phyloP scores from a whole-genome alignment of 495 filamentous ascomycete genomes.

The Poronia punctata region DNA sequence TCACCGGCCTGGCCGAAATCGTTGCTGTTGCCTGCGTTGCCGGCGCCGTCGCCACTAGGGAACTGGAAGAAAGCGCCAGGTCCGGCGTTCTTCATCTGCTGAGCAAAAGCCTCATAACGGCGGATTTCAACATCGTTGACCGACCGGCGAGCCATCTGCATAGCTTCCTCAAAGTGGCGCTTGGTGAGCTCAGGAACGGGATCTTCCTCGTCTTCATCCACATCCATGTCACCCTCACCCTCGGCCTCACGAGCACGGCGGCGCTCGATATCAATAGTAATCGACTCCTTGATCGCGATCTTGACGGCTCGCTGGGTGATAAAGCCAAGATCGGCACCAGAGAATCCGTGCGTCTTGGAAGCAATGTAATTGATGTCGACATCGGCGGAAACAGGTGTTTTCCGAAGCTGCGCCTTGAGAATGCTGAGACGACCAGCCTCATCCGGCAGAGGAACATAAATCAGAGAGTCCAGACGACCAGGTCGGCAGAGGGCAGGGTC shows the following conservation, averaged over 20 bases:
- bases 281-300: slow-evolving; percentile 98
- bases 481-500: slow-evolving; percentile 97
- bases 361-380: slow-evolving; percentile 89
- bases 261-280: slow-evolving; percentile 79
- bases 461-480: slow-evolving; percentile 94
- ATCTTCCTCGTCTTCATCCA: slow-evolving; percentile 78
- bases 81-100: slow-evolving; percentile 96
- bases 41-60: slow-evolving; percentile 52
- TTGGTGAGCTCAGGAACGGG: slow-evolving; percentile 94
- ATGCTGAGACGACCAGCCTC: slow-evolving; percentile 80
- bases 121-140: slow-evolving; percentile 96
- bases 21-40: slow-evolving; percentile 38
- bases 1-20: slow-evolving; percentile 74
- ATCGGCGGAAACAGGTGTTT: slow-evolving; percentile 86
- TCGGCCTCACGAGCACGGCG: slow-evolving; percentile 80
- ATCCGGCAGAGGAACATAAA: slow-evolving; percentile 95
- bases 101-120: slow-evolving; percentile 95
- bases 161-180: slow-evolving; percentile 97
- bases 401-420: slow-evolving; percentile 93
- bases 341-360: slow-evolving; percentile 96
- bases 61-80: slow-evolving; percentile 97
- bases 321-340: slow-evolving; percentile 98
- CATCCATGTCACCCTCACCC: slow-evolving; percentile 73
- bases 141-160: slow-evolving; percentile 85
- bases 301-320: slow-evolving; percentile 98